phyloP scores from a whole-genome alignment of 2,329 filamentous ascomycete species.

The Venturia pyrina region DNA sequence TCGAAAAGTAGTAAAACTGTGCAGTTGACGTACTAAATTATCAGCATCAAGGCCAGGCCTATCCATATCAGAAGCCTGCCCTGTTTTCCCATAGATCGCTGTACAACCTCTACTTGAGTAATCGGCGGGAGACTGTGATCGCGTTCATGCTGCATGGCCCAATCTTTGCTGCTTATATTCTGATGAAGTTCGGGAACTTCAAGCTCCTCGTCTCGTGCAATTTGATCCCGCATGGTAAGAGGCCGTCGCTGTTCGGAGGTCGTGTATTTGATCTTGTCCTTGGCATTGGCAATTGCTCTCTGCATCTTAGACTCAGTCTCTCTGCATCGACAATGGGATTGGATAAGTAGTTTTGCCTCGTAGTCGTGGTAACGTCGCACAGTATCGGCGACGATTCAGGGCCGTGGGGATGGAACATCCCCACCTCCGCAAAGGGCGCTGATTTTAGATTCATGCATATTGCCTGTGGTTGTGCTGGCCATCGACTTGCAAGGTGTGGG shows the following conservation, averaged over 20 bases:
- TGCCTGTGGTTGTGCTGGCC: not conserved
- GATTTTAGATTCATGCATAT: not conserved
- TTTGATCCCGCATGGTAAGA: not conserved
- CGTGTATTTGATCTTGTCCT: not conserved
- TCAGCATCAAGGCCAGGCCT: constrained; percentile 15
- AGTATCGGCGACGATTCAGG: not conserved
- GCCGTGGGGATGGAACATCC: not conserved
- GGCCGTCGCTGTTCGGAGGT: not conserved
- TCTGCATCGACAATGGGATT: not conserved
- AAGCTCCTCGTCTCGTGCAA: not conserved
- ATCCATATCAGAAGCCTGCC: not conserved
- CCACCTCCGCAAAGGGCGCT: not conserved
- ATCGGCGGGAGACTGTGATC: not conserved
- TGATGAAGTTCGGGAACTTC: not conserved
- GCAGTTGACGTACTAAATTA: constrained; percentile 13
- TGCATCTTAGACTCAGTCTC: not conserved
- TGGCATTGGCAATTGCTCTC: too few species aligned
- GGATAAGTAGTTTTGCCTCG: not conserved
- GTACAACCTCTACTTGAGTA: not conserved
- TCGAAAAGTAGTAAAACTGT: not conserved
- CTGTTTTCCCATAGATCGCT: not conserved
- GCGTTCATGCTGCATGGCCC: not conserved
- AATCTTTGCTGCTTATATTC: not conserved
- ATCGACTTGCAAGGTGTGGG: too few species aligned
- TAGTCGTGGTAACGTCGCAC: not conserved